Conservation (phyloP, 2,329 filamentous ascomycete species). For the Chaetomiaceae sp. region DNA sequence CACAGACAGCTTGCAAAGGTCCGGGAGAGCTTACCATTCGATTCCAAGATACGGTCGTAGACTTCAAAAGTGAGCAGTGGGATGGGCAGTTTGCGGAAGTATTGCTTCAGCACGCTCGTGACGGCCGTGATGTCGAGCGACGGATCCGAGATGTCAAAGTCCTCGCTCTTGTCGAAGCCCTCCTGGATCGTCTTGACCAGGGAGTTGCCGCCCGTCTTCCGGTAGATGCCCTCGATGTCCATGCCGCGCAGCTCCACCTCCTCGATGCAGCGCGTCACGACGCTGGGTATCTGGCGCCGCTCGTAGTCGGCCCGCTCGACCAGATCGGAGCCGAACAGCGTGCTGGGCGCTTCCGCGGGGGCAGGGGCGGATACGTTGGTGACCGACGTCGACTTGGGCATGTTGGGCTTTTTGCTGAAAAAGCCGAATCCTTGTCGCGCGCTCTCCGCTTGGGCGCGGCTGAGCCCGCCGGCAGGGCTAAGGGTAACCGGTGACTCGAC, state of each 20-base stretch:
- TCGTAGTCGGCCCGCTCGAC: constrained; percentile 81
- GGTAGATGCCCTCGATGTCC: constrained; percentile 96
- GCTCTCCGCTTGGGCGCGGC: constrained; percentile 28
- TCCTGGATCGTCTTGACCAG: constrained; percentile 87
- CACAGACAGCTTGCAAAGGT: background rate
- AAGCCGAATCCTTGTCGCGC: constrained; percentile 62
- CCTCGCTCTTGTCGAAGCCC: constrained; percentile 79
- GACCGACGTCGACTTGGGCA: constrained; percentile 47
- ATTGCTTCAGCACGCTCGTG: constrained; percentile 93
- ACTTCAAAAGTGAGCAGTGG: constrained; percentile 88
- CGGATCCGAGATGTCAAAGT: constrained; percentile 89
- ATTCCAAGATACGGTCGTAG: constrained; percentile 84
- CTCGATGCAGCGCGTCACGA: constrained; percentile 90
- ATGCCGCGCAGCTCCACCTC: constrained; percentile 95
- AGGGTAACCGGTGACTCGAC: constrained; percentile 41
- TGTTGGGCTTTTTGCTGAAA: constrained; percentile 47
- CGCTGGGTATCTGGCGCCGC: constrained; percentile 78
- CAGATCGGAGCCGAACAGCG: constrained; percentile 84
- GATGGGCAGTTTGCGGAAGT: constrained; percentile 86
- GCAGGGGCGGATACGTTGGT: constrained; percentile 34
- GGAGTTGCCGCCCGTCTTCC: constrained; percentile 89
- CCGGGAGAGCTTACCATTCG: constrained; percentile 51
- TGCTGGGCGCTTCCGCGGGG: constrained; percentile 47
- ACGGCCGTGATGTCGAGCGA: constrained; percentile 94
- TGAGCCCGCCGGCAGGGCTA: constrained; percentile 18